Base-by-base conservation (phyloP, 768 basidiomycete species). In the Fibroporia radiculosa region DNA sequence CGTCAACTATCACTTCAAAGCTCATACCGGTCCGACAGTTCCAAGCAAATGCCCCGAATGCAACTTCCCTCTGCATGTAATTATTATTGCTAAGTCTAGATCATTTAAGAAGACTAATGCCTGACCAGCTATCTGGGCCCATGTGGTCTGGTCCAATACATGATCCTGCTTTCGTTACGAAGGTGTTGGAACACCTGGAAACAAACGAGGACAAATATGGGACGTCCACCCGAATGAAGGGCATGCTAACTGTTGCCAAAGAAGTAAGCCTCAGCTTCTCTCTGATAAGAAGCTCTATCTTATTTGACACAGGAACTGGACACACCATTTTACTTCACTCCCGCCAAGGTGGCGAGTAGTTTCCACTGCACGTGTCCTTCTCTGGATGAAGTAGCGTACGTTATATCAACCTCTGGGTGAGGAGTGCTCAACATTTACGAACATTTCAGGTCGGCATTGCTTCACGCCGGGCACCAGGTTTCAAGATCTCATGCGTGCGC, bases 61-160 rank as follows among this genome's bases (percentile, higher is more conserved):
- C 59, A 79, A 82, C 13, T 78, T 77, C 4, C 64, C 67, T 13
- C 64, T 91, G 51, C 88, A 93, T 63, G 89, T 93, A 57, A 42
- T 77, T 65, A n/a, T n/a, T n/a, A n/a, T n/a, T n/a, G n/a, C n/a
- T 13, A 38, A n/a, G 2, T 24, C 39, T 34, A 36, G 34, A 19
- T 6, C 36, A 2, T 14, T 16, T 14, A 25, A 20, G 19, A 22
- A 16, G 27, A 27, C 32, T 32, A 27, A 32, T 35, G 42, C 40
- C 45, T 35, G 34, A 35, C 34, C 34, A 95, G 91, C 59, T 93
- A 27, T 90, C 86, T 16, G 96, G 96, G 1, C 96, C 96, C 0
- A 93, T 99, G 88, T 98, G 96, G 96, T 81, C 85, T 4, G 93
- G 84, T 1, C 78, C 84, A 1, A 64, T 99, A 19, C 96, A 99